phyloP scores from a whole-genome alignment of 2,329 filamentous ascomycete species.

The Zelopaecilomyces penicillatus region DNA sequence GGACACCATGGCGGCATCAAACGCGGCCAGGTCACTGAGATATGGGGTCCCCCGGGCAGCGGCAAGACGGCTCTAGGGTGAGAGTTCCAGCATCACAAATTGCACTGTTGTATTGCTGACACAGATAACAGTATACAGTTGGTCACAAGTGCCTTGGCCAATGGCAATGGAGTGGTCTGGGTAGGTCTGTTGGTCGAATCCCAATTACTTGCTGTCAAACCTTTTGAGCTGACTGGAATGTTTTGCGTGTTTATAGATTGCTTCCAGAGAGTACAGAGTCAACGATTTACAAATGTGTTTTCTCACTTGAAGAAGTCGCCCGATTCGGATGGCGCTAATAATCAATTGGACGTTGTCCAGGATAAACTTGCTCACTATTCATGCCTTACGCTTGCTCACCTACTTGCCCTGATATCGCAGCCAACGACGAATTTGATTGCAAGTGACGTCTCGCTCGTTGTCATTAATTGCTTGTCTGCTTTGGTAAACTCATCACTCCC shows the following conservation, averaged over 20 bases:
- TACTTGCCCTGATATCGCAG: constrained; percentile 65
- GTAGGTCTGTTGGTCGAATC: constrained; percentile 54
- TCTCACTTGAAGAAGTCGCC: constrained; percentile 11
- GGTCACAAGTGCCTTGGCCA: constrained; percentile 52
- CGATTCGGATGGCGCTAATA: constrained; percentile 3
- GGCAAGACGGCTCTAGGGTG: constrained; percentile 81
- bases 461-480: constrained; percentile 71
- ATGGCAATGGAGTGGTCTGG: constrained; percentile 64
- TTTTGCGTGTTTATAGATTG: constrained; percentile 29
- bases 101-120: constrained; percentile 8
- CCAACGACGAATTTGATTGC: constrained; percentile 58
- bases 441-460: constrained; percentile 53
- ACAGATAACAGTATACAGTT: constrained; percentile 57
- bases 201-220: not conserved
- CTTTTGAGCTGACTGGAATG: not conserved
- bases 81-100: not conserved
- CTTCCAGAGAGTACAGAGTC: constrained; percentile 31
- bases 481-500: constrained; percentile 72
- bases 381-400: constrained; percentile 57
- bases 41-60: constrained; percentile 78
- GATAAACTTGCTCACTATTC: constrained; percentile 39
- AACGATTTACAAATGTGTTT: constrained; percentile 21
- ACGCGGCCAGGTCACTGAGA: constrained; percentile 72
- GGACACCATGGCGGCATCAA: constrained; percentile 48
- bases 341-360: constrained; percentile 14